Evolutionary conservation across 805 yeast genomes (phyloP).

Genomic region (Barnettozyma botsteinii): DNA sequence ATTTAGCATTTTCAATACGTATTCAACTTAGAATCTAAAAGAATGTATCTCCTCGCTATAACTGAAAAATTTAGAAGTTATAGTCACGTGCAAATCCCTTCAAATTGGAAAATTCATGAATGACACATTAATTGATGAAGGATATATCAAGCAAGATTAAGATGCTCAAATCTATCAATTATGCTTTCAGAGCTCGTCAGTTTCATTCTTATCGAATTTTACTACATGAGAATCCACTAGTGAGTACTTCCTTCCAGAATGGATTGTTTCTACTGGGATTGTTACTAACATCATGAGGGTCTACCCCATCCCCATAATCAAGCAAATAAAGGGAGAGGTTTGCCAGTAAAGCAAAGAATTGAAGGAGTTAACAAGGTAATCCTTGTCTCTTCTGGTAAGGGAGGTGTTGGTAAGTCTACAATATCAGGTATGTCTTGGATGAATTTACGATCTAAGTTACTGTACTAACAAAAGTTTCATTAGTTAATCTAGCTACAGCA

Average conservation of each 20-base stretch:
- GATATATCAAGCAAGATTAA: no score
- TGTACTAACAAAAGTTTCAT: not conserved
- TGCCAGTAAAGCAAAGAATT: conserved; percentile 50
- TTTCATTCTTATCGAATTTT: not conserved
- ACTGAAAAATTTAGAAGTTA: no score
- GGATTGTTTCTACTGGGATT: no score
- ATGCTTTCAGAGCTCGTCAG: not conserved
- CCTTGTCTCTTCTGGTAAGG: conserved; percentile 69
- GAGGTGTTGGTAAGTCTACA: conserved; percentile 90
- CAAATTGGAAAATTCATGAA: no score
- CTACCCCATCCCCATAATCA: conserved; percentile 18
- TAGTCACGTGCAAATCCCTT: no score
- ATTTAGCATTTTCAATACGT: not conserved
- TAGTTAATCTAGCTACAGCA: conserved; percentile 60
- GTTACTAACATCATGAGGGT: conserved; percentile 14
- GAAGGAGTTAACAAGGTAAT: conserved; percentile 58
- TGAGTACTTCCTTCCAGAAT: conserved; percentile 36
- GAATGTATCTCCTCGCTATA: no score
- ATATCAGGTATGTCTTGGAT: conserved; percentile 30
- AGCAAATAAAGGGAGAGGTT: conserved; percentile 38
- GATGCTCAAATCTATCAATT: not conserved
- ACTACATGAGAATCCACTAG: conserved; percentile 48
- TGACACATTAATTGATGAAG: no score
- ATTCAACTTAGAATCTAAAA: no score
- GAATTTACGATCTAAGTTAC: not conserved